Percentiles rank a stretch among this genome's conserved stretches.
Conservation (phyloP, 306 rosid genomes). For the Vigna trinervia region DNA sequence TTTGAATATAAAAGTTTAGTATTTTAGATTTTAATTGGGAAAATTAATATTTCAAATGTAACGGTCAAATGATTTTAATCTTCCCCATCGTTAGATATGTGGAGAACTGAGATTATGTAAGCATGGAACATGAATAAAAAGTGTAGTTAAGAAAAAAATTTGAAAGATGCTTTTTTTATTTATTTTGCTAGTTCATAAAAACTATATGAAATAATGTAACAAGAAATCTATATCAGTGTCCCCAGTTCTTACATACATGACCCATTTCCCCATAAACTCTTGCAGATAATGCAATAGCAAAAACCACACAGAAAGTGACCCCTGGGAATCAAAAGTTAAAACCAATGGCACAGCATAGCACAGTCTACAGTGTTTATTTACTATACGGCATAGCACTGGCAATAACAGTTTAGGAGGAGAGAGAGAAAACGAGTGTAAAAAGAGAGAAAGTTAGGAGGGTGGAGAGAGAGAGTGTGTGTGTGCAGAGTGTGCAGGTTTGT, state of each 20-base stretch:
- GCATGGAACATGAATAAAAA: no score
- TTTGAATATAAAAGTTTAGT: no score
- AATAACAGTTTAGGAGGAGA: constrained; percentile 39
- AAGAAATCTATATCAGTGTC: not conserved
- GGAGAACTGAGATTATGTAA: no score
- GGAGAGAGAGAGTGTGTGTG: constrained; percentile 27
- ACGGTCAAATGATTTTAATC: no score
- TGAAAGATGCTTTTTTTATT: not conserved
- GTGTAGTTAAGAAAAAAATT: no score
- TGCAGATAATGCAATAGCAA: constrained; percentile 46
- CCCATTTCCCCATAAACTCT: constrained; percentile 50
- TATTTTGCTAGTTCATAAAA: not conserved
- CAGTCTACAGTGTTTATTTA: constrained; percentile 48
- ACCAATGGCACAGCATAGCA: constrained; percentile 44
- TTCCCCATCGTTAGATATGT: no score
- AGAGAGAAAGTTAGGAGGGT: constrained; percentile 35
- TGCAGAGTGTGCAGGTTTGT: constrained; percentile 74
- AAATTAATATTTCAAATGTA: no score
- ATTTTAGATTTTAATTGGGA: no score
- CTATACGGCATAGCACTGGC: constrained; percentile 38
- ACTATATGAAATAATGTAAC: not conserved
- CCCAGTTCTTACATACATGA: constrained; percentile 1
- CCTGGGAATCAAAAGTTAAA: constrained; percentile 45
- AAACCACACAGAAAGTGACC: constrained; percentile 66
- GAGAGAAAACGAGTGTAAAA: constrained; percentile 37